A percentile compares a stretch with the other conserved stretches of the same genome.
Conservation (phyloP, 164 flowering plant species). For the Sextonia rubra region DNA sequence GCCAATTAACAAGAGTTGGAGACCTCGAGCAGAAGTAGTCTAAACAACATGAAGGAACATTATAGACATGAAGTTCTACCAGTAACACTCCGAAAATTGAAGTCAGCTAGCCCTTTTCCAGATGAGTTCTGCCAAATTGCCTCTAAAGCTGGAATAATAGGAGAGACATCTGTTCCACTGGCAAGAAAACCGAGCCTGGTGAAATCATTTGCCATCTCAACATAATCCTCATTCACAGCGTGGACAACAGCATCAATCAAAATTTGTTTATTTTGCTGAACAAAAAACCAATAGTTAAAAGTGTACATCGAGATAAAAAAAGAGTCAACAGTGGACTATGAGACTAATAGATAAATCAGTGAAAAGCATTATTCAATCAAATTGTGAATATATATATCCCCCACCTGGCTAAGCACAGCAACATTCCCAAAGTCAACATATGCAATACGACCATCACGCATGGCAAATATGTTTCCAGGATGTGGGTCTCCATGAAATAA, state of each 20-base stretch:
- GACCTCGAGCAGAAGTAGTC: background rate
- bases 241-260: conserved; percentile 99
- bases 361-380: background rate
- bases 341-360: background rate
- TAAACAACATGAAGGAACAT: background rate
- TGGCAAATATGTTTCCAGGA: conserved; percentile 98
- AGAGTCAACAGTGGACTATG: background rate
- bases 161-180: conserved; percentile 90
- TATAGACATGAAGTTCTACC: conserved; percentile 34
- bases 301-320: too few species aligned
- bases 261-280: conserved; percentile 95
- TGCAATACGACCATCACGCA: conserved; percentile 99
- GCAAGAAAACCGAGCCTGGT: conserved; percentile 97
- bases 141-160: conserved; percentile 91
- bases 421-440: conserved; percentile 99
- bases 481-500: conserved; percentile 98
- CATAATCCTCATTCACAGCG: conserved; percentile 98
- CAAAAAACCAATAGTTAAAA: conserved; percentile 3
- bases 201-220: conserved; percentile 98
- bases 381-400: background rate
- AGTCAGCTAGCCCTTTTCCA: conserved; percentile 91
- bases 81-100: conserved; percentile 94
- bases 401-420: conserved; percentile 93
- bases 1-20: too few species aligned
- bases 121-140: conserved; percentile 98